Percentiles rank a stretch among this genome's conserved stretches.
Conservation (phyloP, 139 green algal genomes). For the Chlorella sp. region DNA sequence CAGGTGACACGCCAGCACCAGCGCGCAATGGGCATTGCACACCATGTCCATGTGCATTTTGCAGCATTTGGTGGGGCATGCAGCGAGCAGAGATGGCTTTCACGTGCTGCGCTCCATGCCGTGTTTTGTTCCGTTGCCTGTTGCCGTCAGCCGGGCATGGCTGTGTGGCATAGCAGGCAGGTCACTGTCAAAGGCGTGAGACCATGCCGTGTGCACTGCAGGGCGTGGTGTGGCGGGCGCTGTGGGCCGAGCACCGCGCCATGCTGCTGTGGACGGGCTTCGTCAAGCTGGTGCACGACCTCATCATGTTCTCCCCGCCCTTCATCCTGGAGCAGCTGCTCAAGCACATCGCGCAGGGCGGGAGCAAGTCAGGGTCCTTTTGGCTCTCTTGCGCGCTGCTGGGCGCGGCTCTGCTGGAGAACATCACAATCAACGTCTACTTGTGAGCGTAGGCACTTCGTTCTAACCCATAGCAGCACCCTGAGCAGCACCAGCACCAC, state of each 20-base stretch:
- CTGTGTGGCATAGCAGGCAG: no score
- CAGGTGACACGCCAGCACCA: no score
- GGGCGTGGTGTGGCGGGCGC: constrained; percentile 28
- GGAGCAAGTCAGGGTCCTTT: constrained; percentile 12
- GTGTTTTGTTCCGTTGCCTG: no score
- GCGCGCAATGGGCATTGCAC: no score
- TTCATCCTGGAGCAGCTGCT: constrained; percentile 72
- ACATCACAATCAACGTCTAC: constrained; percentile 72
- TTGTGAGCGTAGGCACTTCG: constrained; percentile 39
- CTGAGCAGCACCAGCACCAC: no score
- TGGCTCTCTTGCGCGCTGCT: constrained; percentile 37
- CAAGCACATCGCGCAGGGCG: constrained; percentile 31
- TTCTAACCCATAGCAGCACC: background rate
- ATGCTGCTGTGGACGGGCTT: constrained; percentile 42
- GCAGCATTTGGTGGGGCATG: no score
- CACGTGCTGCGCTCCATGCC: background rate
- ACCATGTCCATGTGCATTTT: no score
- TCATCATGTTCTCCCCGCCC: constrained; percentile 71
- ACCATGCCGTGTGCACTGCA: constrained; percentile 10
- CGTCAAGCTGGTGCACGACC: constrained; percentile 73
- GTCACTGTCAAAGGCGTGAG: no score
- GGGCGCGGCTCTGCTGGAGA: constrained; percentile 45
- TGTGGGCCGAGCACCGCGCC: constrained; percentile 19
- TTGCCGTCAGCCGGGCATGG: no score
- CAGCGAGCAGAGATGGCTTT: background rate